phyloP scores from a whole-genome alignment of 192 early-diverging fungal species.

The Backusella australiensis region DNA sequence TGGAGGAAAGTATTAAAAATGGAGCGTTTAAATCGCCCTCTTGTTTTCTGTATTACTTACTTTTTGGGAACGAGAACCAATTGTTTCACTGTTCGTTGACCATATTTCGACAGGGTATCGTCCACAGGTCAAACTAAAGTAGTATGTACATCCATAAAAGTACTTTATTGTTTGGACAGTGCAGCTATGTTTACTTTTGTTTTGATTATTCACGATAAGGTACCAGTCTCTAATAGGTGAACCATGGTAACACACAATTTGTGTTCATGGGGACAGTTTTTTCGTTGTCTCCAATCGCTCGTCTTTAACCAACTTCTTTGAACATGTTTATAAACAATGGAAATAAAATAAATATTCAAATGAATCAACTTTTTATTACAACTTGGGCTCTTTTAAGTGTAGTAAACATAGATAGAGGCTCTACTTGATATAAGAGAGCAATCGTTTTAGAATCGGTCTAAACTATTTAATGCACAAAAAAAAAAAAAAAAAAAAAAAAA shows the following conservation, averaged over 20 bases:
- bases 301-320: not conserved
- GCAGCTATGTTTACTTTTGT: not conserved
- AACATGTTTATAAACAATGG: not conserved
- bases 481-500: not conserved
- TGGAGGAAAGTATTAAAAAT: not conserved
- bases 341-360: not conserved
- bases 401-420: not conserved
- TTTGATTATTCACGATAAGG: not conserved
- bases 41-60: slow-evolving; percentile 40
- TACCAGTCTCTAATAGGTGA: not conserved
- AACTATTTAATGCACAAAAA: not conserved
- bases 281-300: not conserved
- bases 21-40: not conserved
- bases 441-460: not conserved
- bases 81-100: not conserved
- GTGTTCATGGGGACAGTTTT: not conserved
- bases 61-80: slow-evolving; percentile 37
- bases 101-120: not conserved
- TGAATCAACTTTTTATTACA: not conserved
- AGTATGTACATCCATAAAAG: not conserved
- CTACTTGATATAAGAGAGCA: not conserved
- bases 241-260: not conserved
- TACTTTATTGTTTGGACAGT: not conserved
- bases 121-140: not conserved
- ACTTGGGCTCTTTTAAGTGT: not conserved